Evolutionary conservation across 2,329 filamentous ascomycete species (phyloP).

Genomic region (Metarhizium sp.): DNA sequence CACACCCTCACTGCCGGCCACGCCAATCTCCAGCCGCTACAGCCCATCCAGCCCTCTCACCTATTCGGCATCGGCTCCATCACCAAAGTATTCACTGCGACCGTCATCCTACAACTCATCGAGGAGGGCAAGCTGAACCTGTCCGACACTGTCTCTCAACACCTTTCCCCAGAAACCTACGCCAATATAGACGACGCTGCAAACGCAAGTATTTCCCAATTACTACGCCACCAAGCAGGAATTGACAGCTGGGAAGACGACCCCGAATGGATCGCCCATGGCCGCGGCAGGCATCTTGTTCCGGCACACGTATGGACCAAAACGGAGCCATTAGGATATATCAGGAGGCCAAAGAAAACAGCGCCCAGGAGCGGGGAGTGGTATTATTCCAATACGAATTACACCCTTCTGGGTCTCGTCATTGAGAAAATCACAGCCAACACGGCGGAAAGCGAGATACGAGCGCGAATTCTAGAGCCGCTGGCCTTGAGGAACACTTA

Average conservation of each 20-base stretch:
- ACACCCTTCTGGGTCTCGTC: conserved; percentile 9
- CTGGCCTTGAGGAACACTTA: conserved; percentile 7
- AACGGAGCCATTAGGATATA: conserved; percentile 8
- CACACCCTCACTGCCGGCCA: conserved; percentile 6
- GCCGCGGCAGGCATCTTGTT: conserved; percentile 6
- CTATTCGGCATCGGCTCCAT: conserved; percentile 10
- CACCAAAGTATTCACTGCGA: conserved; percentile 10
- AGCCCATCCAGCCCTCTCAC: conserved; percentile 4
- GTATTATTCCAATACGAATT: conserved; percentile 10
- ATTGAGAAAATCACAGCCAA: conserved; percentile 6
- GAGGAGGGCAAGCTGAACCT: conserved; percentile 8
- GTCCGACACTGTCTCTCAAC: conserved; percentile 5
- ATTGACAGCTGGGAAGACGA: conserved; percentile 11
- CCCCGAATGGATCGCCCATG: conserved; percentile 5
- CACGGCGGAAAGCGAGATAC: conserved; percentile 6
- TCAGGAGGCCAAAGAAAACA: conserved; percentile 7
- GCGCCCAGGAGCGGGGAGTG: conserved; percentile 7
- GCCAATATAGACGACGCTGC: conserved; percentile 6
- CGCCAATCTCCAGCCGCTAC: background rate
- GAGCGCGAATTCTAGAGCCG: conserved; percentile 3
- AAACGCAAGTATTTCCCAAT: conserved; percentile 1
- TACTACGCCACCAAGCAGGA: conserved; percentile 7
- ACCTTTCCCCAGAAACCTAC: conserved; percentile 3
- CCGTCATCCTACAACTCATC: conserved; percentile 8
- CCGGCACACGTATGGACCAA: conserved; percentile 7